Conservation (phyloP, 805 yeast genomes). For the Wickerhamomyces chaumierensis region DNA sequence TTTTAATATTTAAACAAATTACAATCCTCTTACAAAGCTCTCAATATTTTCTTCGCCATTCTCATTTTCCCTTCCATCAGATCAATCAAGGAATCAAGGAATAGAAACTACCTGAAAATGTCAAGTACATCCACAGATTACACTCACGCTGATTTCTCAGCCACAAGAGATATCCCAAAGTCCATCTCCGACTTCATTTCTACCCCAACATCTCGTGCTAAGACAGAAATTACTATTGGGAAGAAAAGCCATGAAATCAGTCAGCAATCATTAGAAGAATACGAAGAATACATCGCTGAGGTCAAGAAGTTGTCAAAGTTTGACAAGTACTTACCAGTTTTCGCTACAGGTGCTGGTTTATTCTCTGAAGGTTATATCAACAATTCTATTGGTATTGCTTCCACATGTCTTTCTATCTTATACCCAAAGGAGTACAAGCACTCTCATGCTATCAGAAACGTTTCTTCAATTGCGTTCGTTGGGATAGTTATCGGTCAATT, state of each 20-base stretch:
- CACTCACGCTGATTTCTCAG: neutral
- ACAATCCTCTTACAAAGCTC: too few species aligned
- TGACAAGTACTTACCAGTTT: slow-evolving; percentile 49
- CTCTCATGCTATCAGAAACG: slow-evolving; percentile 66
- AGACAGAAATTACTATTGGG: slow-evolving; percentile 30
- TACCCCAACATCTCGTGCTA: slow-evolving; percentile 32
- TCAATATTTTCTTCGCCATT: too few species aligned
- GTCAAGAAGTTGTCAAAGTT: slow-evolving; percentile 12
- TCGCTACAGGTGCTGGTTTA: slow-evolving; percentile 84
- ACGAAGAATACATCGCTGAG: slow-evolving; percentile 5
- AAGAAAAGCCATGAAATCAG: slow-evolving; percentile 9
- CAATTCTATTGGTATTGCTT: slow-evolving; percentile 70
- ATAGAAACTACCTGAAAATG: too few species aligned
- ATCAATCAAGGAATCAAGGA: too few species aligned
- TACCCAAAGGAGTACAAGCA: slow-evolving; percentile 53
- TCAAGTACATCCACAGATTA: neutral
- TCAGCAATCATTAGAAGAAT: slow-evolving; percentile 10
- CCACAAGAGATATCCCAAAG: slow-evolving; percentile 37
- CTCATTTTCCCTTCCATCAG: too few species aligned
- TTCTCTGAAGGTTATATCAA: slow-evolving; percentile 92
- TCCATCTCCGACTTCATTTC: slow-evolving; percentile 24
- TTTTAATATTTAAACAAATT: too few species aligned
- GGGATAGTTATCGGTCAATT: slow-evolving; percentile 89
- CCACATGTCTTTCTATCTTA: slow-evolving; percentile 53
- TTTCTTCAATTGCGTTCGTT: slow-evolving; percentile 79